A percentile compares a stretch with the other conserved stretches of the same genome.
Conservation (phyloP, 2,329 filamentous ascomycete genomes). For the Aspergillus sojae region DNA sequence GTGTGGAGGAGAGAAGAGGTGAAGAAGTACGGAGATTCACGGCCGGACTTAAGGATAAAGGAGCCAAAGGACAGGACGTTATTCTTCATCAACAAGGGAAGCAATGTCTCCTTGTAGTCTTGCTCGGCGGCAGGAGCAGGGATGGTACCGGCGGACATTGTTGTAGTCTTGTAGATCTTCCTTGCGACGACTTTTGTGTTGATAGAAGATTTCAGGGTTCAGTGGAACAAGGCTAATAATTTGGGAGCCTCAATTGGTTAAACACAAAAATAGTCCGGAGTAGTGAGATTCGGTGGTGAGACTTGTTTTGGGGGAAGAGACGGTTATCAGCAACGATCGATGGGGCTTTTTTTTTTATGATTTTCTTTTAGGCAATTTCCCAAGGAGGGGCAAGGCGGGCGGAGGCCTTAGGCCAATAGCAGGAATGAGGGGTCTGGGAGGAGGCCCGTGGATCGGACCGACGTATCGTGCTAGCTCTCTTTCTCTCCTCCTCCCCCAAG, state of each 20-base stretch:
- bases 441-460: slow-evolving; percentile 6
- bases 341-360: slow-evolving; percentile 8
- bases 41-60: slow-evolving; percentile 79
- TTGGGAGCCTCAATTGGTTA: not conserved
- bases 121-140: slow-evolving; percentile 29
- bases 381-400: slow-evolving; percentile 28
- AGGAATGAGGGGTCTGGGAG: not conserved
- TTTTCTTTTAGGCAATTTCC: slow-evolving; percentile 11
- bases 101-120: slow-evolving; percentile 26
- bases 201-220: not conserved
- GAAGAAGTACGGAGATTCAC: slow-evolving; percentile 93
- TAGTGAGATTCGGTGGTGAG: not conserved
- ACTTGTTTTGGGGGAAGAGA: not conserved
- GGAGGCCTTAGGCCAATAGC: not conserved
- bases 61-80: slow-evolving; percentile 27
- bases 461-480: not conserved
- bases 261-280: not conserved
- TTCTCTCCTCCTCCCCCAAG: not conserved
- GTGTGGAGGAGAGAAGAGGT: slow-evolving; percentile 91
- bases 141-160: slow-evolving; percentile 28
- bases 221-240: not conserved
- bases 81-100: slow-evolving; percentile 24
- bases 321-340: not conserved
- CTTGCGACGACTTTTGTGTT: not conserved
- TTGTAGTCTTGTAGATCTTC: slow-evolving; percentile 2